Evolutionary conservation across 805 yeast genomes (phyloP), one percentile per base, ranked within the genome.

Genomic region (Saccharomycopsis lassenensis): DNA sequence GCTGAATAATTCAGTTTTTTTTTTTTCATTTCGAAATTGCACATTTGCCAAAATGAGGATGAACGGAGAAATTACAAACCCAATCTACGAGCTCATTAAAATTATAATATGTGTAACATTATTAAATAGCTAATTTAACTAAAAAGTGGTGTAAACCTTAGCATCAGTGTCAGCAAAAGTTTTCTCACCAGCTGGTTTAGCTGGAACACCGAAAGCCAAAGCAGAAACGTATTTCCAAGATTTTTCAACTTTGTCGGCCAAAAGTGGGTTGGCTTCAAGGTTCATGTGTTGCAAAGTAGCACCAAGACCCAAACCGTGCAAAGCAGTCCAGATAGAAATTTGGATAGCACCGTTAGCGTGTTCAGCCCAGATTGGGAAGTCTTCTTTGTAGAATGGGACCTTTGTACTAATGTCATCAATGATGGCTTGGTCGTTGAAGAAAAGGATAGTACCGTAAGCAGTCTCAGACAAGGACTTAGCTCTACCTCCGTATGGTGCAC

Each of bases 241-340:
- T 32, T 48, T 51, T 20, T 63, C 55, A 31, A 57, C 52, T 29
- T 48, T 50, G 46, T 58, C 65, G 43, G 59, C 56, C 45, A 62
- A 44, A 33, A 62, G 63, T 26, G 50, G 60, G 45, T 57, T 56
- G 34, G 69, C 62, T 32, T 56, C 54, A 32, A 61, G 66, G 51
- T 64, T 66, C 61, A 62, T 70, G 53, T 69, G 75, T 54, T 69
- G 76, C 46, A 69, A 57, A 46, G 65, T 68, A 43, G 61, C 70
- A 44, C 74, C 74, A 29, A 68, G 50, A 33, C 67, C 68, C 39
- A 63, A 50, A 22, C 56, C 57, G 34, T 60, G 56, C 19, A 69
- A 53, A 19, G 67, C 67, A 28, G 69, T 54, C 76, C 76, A 69
- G 14, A 65, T 50, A 45, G 56, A 50, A 43, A 69, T 66, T 56